Conservation (phyloP, 768 basidiomycete species). For the Gloeophyllum trabeum region DNA sequence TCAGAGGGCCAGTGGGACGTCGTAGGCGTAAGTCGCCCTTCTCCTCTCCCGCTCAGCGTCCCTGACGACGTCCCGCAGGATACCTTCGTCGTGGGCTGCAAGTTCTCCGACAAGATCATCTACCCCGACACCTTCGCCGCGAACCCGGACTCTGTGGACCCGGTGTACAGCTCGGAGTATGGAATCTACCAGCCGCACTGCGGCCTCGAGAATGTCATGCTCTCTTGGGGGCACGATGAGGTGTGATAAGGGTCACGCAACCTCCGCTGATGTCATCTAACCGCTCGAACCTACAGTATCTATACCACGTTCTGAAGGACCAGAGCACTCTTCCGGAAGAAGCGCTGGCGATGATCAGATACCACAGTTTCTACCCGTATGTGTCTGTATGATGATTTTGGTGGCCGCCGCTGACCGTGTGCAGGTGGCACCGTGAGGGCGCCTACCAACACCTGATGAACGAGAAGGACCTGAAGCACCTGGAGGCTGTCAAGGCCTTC, state of each 20-base stretch:
- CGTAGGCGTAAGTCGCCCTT: constrained; percentile 52
- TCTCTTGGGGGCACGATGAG: constrained; percentile 90
- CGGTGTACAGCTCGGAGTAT: constrained; percentile 55
- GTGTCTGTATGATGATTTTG: constrained; percentile 10
- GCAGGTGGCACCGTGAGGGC: constrained; percentile 77
- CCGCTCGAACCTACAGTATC: constrained; percentile 37
- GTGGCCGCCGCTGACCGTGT: not conserved
- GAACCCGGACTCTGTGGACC: constrained; percentile 60
- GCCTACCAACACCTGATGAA: constrained; percentile 76
- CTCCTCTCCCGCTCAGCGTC: not conserved
- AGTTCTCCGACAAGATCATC: constrained; percentile 75
- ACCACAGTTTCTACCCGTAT: constrained; percentile 88
- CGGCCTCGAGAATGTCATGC: constrained; percentile 79
- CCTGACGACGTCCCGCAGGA: constrained; percentile 25
- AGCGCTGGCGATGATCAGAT: constrained; percentile 85
- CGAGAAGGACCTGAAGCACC: constrained; percentile 50
- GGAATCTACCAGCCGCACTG: constrained; percentile 74
- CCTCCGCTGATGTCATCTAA: not conserved
- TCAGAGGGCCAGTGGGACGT: constrained; percentile 93
- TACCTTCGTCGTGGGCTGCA: constrained; percentile 77
- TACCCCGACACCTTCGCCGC: constrained; percentile 68
- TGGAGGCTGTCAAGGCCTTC: constrained; percentile 75
- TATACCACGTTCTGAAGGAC: constrained; percentile 75
- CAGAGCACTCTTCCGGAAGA: constrained; percentile 75
- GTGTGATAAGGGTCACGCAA: constrained; percentile 23